A percentile compares a stretch with the other conserved stretches of the same genome.
Conservation (phyloP, 805 yeast species). For the Candida qinlingensis region DNA sequence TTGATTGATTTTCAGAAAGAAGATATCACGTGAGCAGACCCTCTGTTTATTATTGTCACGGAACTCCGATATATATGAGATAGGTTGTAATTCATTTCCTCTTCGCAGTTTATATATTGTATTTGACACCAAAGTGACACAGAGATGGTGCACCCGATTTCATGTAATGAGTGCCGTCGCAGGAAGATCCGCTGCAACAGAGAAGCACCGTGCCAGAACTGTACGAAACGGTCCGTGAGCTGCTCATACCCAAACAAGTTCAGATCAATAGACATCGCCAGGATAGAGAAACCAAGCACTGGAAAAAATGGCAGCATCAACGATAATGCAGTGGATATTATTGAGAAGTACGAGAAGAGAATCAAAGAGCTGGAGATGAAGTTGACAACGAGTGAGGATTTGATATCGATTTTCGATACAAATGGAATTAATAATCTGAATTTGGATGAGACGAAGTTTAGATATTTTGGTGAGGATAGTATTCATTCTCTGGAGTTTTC, state of each 20-base stretch:
- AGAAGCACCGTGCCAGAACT: constrained; percentile 16
- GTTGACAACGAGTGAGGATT: constrained; percentile 14
- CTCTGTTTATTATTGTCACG: no score
- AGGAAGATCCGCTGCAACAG: constrained; percentile 22
- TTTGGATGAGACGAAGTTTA: not conserved
- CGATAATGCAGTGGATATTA: not conserved
- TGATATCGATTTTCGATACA: constrained; percentile 22
- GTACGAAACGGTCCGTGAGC: constrained; percentile 8
- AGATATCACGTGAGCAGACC: no score
- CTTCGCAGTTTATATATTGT: not conserved
- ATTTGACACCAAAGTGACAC: not conserved
- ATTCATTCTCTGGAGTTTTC: constrained; percentile 11
- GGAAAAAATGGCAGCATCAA: not conserved
- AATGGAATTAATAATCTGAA: constrained; percentile 1
- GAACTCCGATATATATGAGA: not conserved
- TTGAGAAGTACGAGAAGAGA: constrained; percentile 4
- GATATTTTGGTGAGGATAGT: constrained; percentile 13
- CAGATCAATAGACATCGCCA: constrained; percentile 19
- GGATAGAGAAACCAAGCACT: not conserved
- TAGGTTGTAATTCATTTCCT: not conserved
- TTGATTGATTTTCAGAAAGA: no score
- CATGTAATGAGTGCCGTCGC: constrained; percentile 24
- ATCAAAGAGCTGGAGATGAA: constrained; percentile 19
- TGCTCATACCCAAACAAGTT: constrained; percentile 22
- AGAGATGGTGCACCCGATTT: constrained; percentile 18